Percentiles rank a stretch among this genome's conserved stretches.
phyloP scores from a whole-genome alignment of 495 filamentous ascomycete species.

The Neurospora discreta region DNA sequence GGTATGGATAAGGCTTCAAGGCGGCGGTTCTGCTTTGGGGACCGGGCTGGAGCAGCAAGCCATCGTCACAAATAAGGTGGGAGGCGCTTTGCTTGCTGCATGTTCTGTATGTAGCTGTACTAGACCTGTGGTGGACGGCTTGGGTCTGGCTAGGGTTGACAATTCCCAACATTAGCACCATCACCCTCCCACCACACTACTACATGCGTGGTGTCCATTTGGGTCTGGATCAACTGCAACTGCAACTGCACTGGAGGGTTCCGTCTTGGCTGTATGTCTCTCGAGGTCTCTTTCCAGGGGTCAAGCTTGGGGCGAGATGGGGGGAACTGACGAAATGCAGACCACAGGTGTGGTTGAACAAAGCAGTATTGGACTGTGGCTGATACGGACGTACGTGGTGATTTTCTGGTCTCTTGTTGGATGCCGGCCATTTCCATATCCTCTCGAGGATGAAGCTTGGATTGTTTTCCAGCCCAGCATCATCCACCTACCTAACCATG shows the following conservation, averaged over 20 bases:
- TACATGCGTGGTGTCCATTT: neutral
- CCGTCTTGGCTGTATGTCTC: constrained; percentile 9
- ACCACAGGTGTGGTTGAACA: constrained; percentile 20
- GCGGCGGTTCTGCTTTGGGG: neutral
- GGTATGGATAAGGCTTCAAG: neutral
- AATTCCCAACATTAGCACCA: neutral
- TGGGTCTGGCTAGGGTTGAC: neutral
- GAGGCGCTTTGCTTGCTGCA: neutral
- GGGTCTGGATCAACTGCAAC: neutral
- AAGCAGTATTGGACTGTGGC: constrained; percentile 17
- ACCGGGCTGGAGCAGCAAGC: neutral
- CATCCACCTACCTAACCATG: neutral
- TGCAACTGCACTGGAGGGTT: constrained; percentile 7
- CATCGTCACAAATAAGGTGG: neutral
- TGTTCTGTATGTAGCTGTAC: neutral
- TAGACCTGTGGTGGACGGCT: neutral
- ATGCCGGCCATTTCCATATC: constrained; percentile 2
- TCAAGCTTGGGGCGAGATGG: constrained; percentile 10
- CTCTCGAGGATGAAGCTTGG: constrained; percentile 3
- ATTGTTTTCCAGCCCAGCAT: neutral
- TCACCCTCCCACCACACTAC: neutral
- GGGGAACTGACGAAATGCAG: neutral
- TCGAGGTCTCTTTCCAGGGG: constrained; percentile 10
- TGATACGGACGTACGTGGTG: constrained; percentile 21
- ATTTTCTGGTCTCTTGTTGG: constrained; percentile 8